These are phyloP conservation scores for Pholiota molesta DNA, from an alignment of 768 basidiomycete species.

Conservation along the genomic window DNA sequence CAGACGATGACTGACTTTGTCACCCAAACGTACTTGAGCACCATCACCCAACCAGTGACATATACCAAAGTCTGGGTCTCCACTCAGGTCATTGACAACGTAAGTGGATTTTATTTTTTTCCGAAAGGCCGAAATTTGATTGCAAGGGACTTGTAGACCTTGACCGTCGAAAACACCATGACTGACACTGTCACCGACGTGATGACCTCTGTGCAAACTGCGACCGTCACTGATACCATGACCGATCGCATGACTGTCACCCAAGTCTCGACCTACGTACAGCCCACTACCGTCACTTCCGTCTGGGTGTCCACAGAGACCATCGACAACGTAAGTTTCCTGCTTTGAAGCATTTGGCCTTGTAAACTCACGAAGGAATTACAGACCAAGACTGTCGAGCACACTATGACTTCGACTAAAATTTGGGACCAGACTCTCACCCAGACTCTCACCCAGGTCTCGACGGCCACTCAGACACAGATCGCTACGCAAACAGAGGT, in stretches of 20 bases:
- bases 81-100: slow-evolving; percentile 63
- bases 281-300: slow-evolving; percentile 62
- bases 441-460: slow-evolving; percentile 54
- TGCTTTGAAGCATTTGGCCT: slow-evolving; percentile 1
- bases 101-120: slow-evolving; percentile 30
- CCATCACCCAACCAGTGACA: slow-evolving; percentile 60
- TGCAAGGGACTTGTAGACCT: slow-evolving; percentile 40
- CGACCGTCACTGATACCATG: slow-evolving; percentile 55
- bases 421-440: slow-evolving; percentile 49
- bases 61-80: slow-evolving; percentile 53
- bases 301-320: slow-evolving; percentile 58
- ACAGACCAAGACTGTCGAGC: slow-evolving; percentile 61
- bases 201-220: slow-evolving; percentile 58
- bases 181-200: slow-evolving; percentile 53
- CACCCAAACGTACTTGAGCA: slow-evolving; percentile 55
- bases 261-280: slow-evolving; percentile 48
- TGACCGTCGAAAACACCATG: slow-evolving; percentile 55
- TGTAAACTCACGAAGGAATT: slow-evolving; percentile 6
- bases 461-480: slow-evolving; percentile 54
- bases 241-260: slow-evolving; percentile 59
- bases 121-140: slow-evolving; percentile 4
- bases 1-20: slow-evolving; percentile 60
- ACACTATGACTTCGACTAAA: slow-evolving; percentile 58
- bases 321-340: slow-evolving; percentile 52
- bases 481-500: slow-evolving; percentile 54